Base-by-base conservation (phyloP, 306 rosid species). In the Sophora flavescens region DNA sequence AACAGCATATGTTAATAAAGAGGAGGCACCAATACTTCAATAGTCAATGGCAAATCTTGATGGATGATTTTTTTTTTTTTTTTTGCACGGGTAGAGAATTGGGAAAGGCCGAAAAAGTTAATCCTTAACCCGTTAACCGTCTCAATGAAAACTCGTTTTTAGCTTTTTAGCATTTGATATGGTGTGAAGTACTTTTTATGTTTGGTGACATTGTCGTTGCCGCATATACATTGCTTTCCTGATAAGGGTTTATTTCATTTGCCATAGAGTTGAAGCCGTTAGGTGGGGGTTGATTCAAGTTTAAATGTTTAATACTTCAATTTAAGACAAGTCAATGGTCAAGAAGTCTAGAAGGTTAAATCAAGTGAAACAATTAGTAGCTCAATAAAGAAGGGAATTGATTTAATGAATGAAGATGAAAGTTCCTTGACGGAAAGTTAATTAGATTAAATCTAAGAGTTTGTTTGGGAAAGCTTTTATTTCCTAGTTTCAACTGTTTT, bases 401-500 rank as follows among this genome's bases (percentile, higher is more conserved):
- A 38, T 65, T 50, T 72, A 32, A 72, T 59, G 62, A 77, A 56
- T 9, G 2, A 33, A 38, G 72, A 70, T 48, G 48, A 59, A 30
- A 72, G 50, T 28, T 62, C 58, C 64, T 71, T 79, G 86, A 26
- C 59, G 81, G 79, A 80, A 84, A 82, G 81, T 65, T 51, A 30
- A 36, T 41, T 51, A 44, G 17, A 57, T 80, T 57, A 44, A 10
- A 44, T 56, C 33, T 36, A 57, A 30, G 57, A 45, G 1, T 2
- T 2, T 28, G 30, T 28, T 28, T 28, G 30, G 30, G n/a, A n/a
- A n/a, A n/a, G n/a, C n/a, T n/a, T n/a, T n/a, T n/a, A n/a, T n/a
- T n/a, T n/a, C n/a, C n/a, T n/a, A n/a, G n/a, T n/a, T n/a, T n/a
- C n/a, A n/a, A n/a, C n/a, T n/a, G n/a, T n/a, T n/a, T n/a, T n/a